Conservation (phyloP, 345 rosid genomes). For the Laguncularia racemosa region DNA sequence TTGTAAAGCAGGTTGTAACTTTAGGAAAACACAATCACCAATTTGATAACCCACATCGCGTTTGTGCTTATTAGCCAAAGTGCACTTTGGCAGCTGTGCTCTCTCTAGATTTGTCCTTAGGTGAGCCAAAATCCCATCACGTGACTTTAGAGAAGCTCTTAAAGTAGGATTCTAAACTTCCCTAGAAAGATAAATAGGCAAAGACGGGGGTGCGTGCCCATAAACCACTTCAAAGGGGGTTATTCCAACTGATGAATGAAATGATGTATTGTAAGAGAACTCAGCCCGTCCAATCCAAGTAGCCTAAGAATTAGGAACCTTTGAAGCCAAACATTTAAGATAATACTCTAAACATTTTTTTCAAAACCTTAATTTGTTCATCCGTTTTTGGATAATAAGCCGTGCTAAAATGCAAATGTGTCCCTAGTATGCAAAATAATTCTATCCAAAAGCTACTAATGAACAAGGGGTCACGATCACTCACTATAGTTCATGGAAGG, state of each 20-base stretch:
- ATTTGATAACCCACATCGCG: not conserved
- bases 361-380: not conserved
- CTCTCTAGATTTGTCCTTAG: not conserved
- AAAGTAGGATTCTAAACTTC: no score
- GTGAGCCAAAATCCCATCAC: no score
- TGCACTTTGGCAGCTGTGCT: not conserved
- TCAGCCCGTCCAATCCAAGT: not conserved
- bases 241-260: no score
- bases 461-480: not conserved
- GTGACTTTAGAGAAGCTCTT: no score
- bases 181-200: no score
- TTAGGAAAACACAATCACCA: not conserved
- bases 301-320: not conserved
- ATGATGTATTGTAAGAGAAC: no score
- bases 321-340: not conserved
- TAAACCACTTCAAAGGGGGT: no score
- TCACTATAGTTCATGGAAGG: not conserved
- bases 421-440: not conserved
- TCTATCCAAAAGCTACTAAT: not conserved
- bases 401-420: not conserved
- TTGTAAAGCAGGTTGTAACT: not conserved
- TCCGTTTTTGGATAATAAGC: conserved; percentile 4
- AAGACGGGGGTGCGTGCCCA: no score
- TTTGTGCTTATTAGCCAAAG: not conserved
- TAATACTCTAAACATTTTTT: not conserved